Percentiles rank a stretch among this genome's conserved stretches.
Conservation (phyloP, 2,329 filamentous ascomycete species). For the Ascochyta fabae region DNA sequence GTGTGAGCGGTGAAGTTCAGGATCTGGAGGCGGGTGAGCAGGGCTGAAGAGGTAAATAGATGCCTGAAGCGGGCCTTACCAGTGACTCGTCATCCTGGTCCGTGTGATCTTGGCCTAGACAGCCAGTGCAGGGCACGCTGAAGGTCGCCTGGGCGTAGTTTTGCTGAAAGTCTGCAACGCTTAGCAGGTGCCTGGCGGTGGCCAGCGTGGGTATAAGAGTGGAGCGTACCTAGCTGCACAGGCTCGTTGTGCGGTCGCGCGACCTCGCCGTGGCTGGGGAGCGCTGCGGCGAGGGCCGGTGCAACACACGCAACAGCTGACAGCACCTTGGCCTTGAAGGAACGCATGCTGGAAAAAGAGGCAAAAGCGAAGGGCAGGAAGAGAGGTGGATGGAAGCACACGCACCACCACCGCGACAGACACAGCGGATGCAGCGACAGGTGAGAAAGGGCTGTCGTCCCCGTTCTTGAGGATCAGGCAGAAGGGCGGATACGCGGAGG, state of each 20-base stretch:
- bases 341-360: conserved; percentile 34
- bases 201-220: conserved; percentile 34
- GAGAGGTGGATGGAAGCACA: conserved; percentile 13
- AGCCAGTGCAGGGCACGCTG: conserved; percentile 50
- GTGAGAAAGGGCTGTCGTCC: conserved; percentile 6
- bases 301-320: conserved; percentile 38
- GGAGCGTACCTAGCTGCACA: conserved; percentile 40
- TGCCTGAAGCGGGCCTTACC: conserved; percentile 48
- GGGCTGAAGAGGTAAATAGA: conserved; percentile 28
- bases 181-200: conserved; percentile 44
- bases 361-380: conserved; percentile 10
- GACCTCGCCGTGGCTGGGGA: conserved; percentile 27
- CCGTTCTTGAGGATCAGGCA: conserved; percentile 19
- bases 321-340: conserved; percentile 42
- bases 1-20: conserved; percentile 52
- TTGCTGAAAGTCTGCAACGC: conserved; percentile 39
- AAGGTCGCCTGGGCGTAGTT: conserved; percentile 52
- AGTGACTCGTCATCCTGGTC: conserved; percentile 51
- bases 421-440: conserved; percentile 1
- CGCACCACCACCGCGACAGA: conserved; percentile 19
- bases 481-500: conserved; percentile 14
- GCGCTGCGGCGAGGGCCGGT: conserved; percentile 39
- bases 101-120: conserved; percentile 50
- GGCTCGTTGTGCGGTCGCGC: conserved; percentile 29
- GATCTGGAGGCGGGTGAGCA: conserved; percentile 46